Conservation (phyloP, 768 basidiomycete species). For the Gymnopilus junonius region DNA sequence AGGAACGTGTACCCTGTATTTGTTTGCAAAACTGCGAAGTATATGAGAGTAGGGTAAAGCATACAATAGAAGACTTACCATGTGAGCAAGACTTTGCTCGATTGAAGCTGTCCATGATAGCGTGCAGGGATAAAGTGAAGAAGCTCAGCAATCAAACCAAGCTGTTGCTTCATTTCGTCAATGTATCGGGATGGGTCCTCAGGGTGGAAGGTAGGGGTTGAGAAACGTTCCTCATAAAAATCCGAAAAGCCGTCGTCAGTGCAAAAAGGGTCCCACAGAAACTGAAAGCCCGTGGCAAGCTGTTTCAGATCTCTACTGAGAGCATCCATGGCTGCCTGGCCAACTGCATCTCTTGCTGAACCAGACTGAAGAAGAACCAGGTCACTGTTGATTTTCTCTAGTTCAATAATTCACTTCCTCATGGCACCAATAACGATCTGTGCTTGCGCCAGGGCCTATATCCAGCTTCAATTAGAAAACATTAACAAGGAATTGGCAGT, state of each 20-base stretch:
- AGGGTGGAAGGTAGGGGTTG: background rate
- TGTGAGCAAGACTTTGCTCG: background rate
- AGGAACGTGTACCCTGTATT: background rate
- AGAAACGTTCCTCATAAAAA: background rate
- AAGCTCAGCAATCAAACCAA: background rate
- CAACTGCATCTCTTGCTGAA: background rate
- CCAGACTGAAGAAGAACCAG: background rate
- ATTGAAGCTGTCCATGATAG: background rate
- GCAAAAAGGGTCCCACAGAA: background rate
- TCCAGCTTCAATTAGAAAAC: no score
- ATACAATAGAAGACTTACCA: background rate
- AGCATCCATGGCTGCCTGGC: background rate
- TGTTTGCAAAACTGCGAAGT: background rate
- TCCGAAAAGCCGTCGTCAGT: background rate
- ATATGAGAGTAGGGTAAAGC: background rate
- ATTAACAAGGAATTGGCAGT: no score
- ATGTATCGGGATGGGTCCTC: background rate
- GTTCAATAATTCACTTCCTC: background rate
- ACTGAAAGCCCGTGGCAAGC: background rate
- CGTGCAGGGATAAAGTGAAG: background rate
- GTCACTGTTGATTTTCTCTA: background rate
- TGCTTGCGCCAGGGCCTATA: background rate
- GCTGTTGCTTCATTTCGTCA: background rate
- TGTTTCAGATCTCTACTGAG: background rate
- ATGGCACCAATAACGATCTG: background rate